Percentiles rank a stretch among this genome's conserved stretches.
Evolutionary conservation across 2,329 filamentous ascomycete genomes (phyloP).

Genomic region (Proliferodiscus dingleyae): DNA sequence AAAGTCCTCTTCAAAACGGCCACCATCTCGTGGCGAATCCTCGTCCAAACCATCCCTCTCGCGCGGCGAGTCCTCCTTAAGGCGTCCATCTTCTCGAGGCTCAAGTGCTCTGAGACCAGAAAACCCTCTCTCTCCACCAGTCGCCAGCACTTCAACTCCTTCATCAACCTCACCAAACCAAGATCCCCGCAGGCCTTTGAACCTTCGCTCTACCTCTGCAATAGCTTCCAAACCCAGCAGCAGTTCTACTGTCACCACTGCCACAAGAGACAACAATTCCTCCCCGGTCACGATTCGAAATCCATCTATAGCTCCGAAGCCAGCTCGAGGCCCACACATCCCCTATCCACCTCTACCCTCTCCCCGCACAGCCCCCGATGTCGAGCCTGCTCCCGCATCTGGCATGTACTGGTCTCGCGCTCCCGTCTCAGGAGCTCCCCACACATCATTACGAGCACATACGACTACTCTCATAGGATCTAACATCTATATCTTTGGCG

Average conservation of each 20-base stretch:
- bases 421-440: conserved; percentile 56
- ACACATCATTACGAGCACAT: conserved; percentile 60
- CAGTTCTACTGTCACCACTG: no score
- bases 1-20: conserved; percentile 19
- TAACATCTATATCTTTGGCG: conserved; percentile 64
- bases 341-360: conserved; percentile 54
- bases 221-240: conserved; percentile 28
- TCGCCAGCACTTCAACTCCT: conserved; percentile 11
- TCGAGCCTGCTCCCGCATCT: conserved; percentile 58
- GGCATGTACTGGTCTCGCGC: conserved; percentile 71
- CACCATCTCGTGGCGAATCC: conserved; percentile 9
- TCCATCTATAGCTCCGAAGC: conserved; percentile 19
- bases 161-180: background rate
- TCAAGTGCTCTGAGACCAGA: conserved; percentile 16
- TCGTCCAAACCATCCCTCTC: no score
- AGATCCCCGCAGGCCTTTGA: conserved; percentile 37
- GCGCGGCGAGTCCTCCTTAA: conserved; percentile 12
- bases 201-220: conserved; percentile 45
- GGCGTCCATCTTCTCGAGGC: conserved; percentile 16
- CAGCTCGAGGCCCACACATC: conserved; percentile 36
- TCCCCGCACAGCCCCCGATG: conserved; percentile 52
- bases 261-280: conserved; percentile 10
- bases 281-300: conserved; percentile 22
- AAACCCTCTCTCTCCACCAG: conserved; percentile 18
- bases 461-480: conserved; percentile 62